Evolutionary conservation across 108 stramenopile genomes (phyloP).

Genomic region (Epithemia pelagica): DNA sequence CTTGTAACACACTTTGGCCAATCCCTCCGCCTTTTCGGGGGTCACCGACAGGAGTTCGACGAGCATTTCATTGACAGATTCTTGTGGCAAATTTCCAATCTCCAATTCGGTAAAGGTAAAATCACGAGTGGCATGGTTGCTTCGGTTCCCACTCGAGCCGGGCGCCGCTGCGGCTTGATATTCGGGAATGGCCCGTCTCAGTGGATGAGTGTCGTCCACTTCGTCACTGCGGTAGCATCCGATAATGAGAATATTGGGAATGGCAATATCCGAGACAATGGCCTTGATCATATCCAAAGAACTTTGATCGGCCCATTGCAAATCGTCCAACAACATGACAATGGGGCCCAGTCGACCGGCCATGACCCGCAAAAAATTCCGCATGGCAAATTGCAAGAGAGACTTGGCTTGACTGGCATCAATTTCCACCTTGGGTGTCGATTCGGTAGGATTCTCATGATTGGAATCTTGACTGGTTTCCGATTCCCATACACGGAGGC

Average conservation of each 20-base stretch:
- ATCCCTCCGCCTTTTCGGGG: neutral
- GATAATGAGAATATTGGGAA: neutral
- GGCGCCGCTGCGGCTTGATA: neutral
- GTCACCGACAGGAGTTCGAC: conserved; percentile 13
- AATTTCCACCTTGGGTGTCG: neutral
- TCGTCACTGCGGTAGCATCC: neutral
- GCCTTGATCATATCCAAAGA: neutral
- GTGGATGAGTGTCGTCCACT: neutral
- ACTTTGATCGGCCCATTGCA: conserved; percentile 10
- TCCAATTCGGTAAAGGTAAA: neutral
- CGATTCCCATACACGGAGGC: neutral
- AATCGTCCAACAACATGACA: conserved; percentile 1
- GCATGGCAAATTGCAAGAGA: neutral
- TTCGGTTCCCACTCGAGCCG: too few species aligned
- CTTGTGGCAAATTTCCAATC: neutral
- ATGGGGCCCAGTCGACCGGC: neutral
- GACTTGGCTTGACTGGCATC: neutral
- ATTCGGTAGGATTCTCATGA: neutral
- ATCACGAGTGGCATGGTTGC: too few species aligned
- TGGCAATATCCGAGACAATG: neutral
- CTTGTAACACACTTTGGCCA: conserved; percentile 29
- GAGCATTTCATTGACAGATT: conserved; percentile 25
- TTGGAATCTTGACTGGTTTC: neutral
- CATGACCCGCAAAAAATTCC: neutral
- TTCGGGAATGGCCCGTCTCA: too few species aligned